phyloP scores from a whole-genome alignment of 805 yeast species.

The Yamadazyma philogaea region DNA sequence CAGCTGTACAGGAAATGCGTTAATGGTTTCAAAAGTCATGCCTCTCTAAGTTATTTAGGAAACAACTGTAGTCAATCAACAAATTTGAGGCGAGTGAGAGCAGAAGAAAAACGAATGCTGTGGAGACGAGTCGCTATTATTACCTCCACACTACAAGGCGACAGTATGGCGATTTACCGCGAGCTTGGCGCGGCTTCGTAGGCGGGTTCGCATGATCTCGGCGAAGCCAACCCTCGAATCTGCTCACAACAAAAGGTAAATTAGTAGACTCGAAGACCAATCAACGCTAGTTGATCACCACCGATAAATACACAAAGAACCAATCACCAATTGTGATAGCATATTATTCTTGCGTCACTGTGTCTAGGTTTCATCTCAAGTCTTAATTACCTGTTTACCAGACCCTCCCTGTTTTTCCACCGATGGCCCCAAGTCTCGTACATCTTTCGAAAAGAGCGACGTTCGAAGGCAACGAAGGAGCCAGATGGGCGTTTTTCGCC shows the following conservation, averaged over 20 bases:
- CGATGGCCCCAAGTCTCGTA: neutral
- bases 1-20: neutral
- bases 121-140: too few species aligned
- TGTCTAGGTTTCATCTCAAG: too few species aligned
- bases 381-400: too few species aligned
- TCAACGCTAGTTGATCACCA: too few species aligned
- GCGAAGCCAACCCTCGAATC: neutral
- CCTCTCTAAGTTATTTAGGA: too few species aligned
- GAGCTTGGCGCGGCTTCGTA: neutral
- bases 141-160: too few species aligned
- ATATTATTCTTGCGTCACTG: too few species aligned
- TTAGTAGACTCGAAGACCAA: too few species aligned
- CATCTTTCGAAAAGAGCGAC: neutral
- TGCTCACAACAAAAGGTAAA: neutral
- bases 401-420: too few species aligned
- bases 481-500: slow-evolving; percentile 67
- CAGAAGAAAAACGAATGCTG: too few species aligned
- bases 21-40: neutral
- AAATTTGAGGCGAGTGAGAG: too few species aligned
- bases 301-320: neutral
- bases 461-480: slow-evolving; percentile 24
- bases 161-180: neutral
- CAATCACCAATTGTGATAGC: neutral
- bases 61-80: too few species aligned
- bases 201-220: neutral